These are phyloP conservation scores for Talaromyces pinophilus DNA, from an alignment of 2,329 filamentous ascomycete species.

Conservation along the genomic window DNA sequence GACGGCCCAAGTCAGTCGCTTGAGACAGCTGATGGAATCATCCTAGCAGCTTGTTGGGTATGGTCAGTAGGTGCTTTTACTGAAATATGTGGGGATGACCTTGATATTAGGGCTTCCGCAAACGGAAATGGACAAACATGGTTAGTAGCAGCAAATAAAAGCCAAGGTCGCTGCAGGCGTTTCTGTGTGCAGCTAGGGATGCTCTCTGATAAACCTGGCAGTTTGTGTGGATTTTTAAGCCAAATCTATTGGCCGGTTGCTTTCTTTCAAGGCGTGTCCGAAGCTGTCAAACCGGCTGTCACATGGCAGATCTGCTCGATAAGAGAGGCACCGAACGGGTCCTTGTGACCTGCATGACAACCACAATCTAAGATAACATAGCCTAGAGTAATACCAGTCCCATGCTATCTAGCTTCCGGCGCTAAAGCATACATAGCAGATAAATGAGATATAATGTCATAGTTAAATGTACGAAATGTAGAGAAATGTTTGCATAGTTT, in stretches of 20 bases:
- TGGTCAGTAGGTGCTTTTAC: not conserved
- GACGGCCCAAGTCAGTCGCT: conserved; percentile 16
- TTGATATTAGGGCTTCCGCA: conserved; percentile 21
- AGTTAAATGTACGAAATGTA: not conserved
- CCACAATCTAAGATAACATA: not conserved
- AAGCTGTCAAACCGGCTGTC: not conserved
- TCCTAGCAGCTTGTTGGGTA: not conserved
- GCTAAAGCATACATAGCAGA: not conserved
- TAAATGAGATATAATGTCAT: not conserved
- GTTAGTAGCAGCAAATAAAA: not conserved
- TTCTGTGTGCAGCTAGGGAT: not conserved
- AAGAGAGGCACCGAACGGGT: not conserved
- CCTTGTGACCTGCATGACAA: not conserved
- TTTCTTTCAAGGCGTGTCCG: not conserved
- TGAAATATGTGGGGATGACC: not conserved
- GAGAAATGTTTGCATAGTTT: conserved; percentile 5
- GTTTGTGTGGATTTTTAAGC: not conserved
- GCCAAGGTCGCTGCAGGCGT: too few species aligned
- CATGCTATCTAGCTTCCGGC: too few species aligned
- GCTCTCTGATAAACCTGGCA: not conserved
- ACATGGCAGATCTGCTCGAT: conserved; percentile 4
- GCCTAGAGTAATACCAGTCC: not conserved
- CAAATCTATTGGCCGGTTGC: not conserved
- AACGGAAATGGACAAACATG: conserved; percentile 11
- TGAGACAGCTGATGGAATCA: conserved; percentile 20